Evolutionary conservation across 176 grass and related monocot genomes (phyloP).

Genomic region (Rhipidocladum racemiflorum): DNA sequence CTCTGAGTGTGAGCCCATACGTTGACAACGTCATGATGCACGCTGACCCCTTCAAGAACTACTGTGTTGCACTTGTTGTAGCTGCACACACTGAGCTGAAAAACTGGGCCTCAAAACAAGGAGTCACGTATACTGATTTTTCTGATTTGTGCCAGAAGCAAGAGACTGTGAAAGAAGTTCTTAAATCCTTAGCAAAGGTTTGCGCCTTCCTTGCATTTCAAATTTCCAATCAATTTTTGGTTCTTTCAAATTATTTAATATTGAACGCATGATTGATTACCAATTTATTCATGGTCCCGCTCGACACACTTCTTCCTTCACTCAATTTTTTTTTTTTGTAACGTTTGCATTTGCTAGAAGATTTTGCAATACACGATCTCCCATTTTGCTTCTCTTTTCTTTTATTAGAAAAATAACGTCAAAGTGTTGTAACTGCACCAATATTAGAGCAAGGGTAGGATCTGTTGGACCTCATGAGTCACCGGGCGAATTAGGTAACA

Average conservation of each 20-base stretch:
- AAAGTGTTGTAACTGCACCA: not conserved
- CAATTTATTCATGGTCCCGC: not conserved
- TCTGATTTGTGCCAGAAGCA: slow-evolving; percentile 67
- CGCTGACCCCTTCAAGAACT: slow-evolving; percentile 74
- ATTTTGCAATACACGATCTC: not conserved
- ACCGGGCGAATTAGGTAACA: not conserved
- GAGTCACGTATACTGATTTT: slow-evolving; percentile 41
- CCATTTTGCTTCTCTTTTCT: not conserved
- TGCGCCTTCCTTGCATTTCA: not conserved
- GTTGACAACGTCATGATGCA: slow-evolving; percentile 90
- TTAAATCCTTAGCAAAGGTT: slow-evolving; percentile 68
- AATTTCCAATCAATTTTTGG: not conserved
- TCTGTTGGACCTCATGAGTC: not conserved
- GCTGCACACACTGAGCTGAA: slow-evolving; percentile 49
- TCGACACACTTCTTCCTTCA: not conserved
- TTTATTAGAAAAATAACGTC: not conserved
- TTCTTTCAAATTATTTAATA: not conserved
- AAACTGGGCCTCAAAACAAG: slow-evolving; percentile 68
- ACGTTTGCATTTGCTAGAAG: not conserved
- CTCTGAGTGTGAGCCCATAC: slow-evolving; percentile 64
- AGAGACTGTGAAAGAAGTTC: slow-evolving; percentile 79
- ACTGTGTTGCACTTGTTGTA: slow-evolving; percentile 71
- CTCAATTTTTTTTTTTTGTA: not conserved
- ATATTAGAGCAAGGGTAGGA: not conserved
- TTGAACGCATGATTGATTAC: not conserved